Conservation (phyloP, 805 yeast species). For the Ogataea wickerhamii region DNA sequence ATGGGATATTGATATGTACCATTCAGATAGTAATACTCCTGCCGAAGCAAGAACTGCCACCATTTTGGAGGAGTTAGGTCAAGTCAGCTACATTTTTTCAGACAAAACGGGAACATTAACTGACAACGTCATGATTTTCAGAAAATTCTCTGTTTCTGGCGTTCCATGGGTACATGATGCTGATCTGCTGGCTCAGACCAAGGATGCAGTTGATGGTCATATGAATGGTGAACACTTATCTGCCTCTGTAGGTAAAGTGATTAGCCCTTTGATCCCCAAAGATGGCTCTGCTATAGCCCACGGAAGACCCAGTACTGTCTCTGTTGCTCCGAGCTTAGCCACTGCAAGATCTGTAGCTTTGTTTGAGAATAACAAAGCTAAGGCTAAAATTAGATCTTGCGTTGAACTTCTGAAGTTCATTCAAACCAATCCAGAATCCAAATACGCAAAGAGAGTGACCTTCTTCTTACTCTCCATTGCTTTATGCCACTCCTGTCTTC, state of each 20-base stretch:
- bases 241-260: neutral
- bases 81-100: slow-evolving; percentile 89
- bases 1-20: slow-evolving; percentile 94
- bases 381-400: slow-evolving; percentile 48
- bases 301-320: slow-evolving; percentile 60
- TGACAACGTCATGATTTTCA: slow-evolving; percentile 88
- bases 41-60: slow-evolving; percentile 96
- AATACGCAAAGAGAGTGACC: slow-evolving; percentile 67
- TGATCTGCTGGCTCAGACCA: slow-evolving; percentile 41
- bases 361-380: slow-evolving; percentile 4
- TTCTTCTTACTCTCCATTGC: slow-evolving; percentile 82
- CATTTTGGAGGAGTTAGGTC: slow-evolving; percentile 93
- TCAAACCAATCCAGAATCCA: slow-evolving; percentile 64
- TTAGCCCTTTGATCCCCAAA: slow-evolving; percentile 1
- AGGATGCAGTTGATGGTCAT: slow-evolving; percentile 16
- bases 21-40: slow-evolving; percentile 77
- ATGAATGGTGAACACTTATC: neutral
- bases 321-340: slow-evolving; percentile 27
- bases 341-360: slow-evolving; percentile 43
- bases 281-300: slow-evolving; percentile 28
- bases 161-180: slow-evolving; percentile 83
- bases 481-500: slow-evolving; percentile 86
- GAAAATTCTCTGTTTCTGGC: slow-evolving; percentile 86
- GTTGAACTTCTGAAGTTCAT: slow-evolving; percentile 64
- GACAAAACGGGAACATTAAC: slow-evolving; percentile 98